Base-by-base conservation (phyloP, 2,329 filamentous ascomycete genomes). In the Calonectria pseudoturangicola region DNA sequence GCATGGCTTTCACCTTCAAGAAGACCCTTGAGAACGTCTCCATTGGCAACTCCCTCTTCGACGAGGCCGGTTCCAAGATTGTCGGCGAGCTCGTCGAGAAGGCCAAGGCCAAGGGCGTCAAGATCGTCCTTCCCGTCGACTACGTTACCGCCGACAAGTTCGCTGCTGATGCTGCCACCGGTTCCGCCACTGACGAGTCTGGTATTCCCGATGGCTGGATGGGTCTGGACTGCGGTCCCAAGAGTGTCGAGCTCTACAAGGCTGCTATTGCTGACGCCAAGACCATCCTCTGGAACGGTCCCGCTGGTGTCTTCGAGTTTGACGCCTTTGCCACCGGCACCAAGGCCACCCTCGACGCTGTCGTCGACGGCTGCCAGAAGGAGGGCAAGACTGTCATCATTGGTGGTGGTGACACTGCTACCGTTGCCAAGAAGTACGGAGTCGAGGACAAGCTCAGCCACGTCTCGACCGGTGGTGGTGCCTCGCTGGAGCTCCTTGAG, bases 1-100 rank as follows among this genome's bases (percentile, higher is more conserved):
- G 90, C 81, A 99, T 99, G 97, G 96, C 97, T 75, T 99, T 98
- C 89, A 99, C 97, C 81, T 99, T 99, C 92, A 98, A 98, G 92
- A 99, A 99, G 92, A 96, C 95, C n/a, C 91, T 98, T 70, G 92
- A 98, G 87, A 89, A 91, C 84, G 93, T 98, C 82, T 91, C 93
- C 86, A 99, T 99, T 79, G 97, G 97, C 74, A 92, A 92, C 88
- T 97, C 90, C 66, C 91, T 99, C 81, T 99, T 98, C 84, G 97
- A 99, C 81, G 95, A 98, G 89, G 93, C 93, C 66, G 97, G 97
- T 80, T 91, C 93, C 89, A 95, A 98, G 92, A 98, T 94, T 50
- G 96, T 98, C 72, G 92, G 90, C 74, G 89, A 94, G 81, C 91
- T 99, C 76, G 90, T 98, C 75, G 93, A 96, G 87, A 99, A 98